Evolutionary conservation across 306 rosid genomes (phyloP).

Genomic region (Cicer pinnatifidum): DNA sequence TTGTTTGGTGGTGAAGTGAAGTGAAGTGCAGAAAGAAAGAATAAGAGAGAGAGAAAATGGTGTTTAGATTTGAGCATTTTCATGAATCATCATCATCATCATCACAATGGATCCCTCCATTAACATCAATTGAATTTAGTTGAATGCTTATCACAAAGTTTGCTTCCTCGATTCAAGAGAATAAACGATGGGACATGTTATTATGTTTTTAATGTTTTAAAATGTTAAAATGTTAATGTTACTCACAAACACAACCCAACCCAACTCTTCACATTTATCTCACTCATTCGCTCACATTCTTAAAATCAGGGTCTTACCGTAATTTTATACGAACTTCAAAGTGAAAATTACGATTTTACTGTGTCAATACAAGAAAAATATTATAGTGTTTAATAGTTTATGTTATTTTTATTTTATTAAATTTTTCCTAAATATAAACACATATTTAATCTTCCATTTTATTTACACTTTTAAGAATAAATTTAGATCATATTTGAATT

Average conservation of each 20-base stretch:
- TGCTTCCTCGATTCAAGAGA: conserved; percentile 81
- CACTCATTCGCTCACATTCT: too few relatives aligned
- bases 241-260: conserved; percentile 56
- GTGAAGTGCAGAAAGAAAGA: neutral
- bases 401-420: too few relatives aligned
- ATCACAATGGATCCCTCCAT: conserved; percentile 45
- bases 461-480: too few relatives aligned
- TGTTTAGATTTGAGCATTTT: conserved; percentile 42
- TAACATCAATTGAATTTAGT: too few relatives aligned
- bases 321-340: too few relatives aligned
- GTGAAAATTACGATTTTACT: too few relatives aligned
- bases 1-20: neutral
- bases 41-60: neutral
- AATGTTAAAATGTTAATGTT: conserved; percentile 36
- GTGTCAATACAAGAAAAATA: too few relatives aligned
- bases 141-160: neutral
- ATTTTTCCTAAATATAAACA: too few relatives aligned
- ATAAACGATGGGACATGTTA: conserved; percentile 58
- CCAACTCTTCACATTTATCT: conserved; percentile 24
- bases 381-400: too few relatives aligned
- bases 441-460: too few relatives aligned
- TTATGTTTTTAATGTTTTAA: conserved; percentile 44
- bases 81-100: neutral
- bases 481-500: too few relatives aligned
- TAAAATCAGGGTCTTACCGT: too few relatives aligned